Evolutionary conservation across 768 basidiomycete genomes (phyloP).

Genomic region (Naganishia friedmannii): DNA sequence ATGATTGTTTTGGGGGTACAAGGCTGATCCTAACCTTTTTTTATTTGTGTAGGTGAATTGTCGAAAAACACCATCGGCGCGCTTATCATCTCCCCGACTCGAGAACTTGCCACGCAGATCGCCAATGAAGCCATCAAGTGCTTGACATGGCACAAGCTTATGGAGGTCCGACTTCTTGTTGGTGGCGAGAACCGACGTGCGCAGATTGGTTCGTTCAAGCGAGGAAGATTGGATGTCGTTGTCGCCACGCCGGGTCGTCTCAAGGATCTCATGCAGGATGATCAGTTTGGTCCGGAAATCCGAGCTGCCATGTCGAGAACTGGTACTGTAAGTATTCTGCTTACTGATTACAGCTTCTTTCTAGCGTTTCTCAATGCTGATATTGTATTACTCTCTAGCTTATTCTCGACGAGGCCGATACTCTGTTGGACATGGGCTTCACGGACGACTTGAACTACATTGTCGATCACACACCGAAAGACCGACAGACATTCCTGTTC

Average conservation of each 20-base stretch:
- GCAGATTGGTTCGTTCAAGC: conserved; percentile 69
- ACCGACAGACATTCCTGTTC: conserved; percentile 88
- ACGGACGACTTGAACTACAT: conserved; percentile 78
- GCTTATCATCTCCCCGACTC: conserved; percentile 81
- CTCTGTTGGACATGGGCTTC: conserved; percentile 88
- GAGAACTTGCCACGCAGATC: conserved; percentile 86
- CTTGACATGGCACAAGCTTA: conserved; percentile 61
- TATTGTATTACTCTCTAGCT: conserved; percentile 57
- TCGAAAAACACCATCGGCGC: conserved; percentile 62
- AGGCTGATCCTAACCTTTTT: background rate
- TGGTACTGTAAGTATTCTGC: conserved; percentile 58
- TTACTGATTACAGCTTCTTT: background rate
- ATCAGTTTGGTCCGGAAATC: conserved; percentile 53
- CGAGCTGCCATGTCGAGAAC: conserved; percentile 55
- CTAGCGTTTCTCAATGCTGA: conserved; percentile 28
- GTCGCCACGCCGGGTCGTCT: conserved; percentile 89
- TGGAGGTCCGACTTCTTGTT: conserved; percentile 70
- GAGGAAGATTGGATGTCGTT: conserved; percentile 70
- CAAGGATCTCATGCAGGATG: conserved; percentile 67
- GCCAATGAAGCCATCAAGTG: conserved; percentile 75
- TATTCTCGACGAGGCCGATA: conserved; percentile 89
- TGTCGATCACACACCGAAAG: conserved; percentile 61
- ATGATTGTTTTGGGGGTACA: background rate
- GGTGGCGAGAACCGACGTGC: conserved; percentile 67
- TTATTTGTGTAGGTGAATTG: conserved; percentile 51